Percentiles rank a stretch among this genome's conserved stretches.
Evolutionary conservation across 2,329 filamentous ascomycete genomes (phyloP).

Genomic region (Epichloe elymi): DNA sequence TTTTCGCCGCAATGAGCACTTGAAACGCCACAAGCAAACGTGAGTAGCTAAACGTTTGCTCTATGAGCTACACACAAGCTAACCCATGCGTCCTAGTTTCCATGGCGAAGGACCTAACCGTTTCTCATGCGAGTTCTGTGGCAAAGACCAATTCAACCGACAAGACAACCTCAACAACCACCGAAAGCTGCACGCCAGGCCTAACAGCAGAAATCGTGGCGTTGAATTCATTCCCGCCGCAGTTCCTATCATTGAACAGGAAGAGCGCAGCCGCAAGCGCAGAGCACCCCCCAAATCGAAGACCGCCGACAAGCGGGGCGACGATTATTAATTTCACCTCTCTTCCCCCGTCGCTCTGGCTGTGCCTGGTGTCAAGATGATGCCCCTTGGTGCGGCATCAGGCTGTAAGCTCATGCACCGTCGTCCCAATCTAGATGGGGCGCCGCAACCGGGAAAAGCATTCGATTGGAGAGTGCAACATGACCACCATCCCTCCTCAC

Average conservation of each 20-base stretch:
- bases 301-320: slow-evolving; percentile 17
- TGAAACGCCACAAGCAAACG: slow-evolving; percentile 42
- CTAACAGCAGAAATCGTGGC: slow-evolving; percentile 26
- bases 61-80: neutral
- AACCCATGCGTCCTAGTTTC: slow-evolving; percentile 12
- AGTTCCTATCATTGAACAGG: slow-evolving; percentile 26
- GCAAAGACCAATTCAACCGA: slow-evolving; percentile 28
- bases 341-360: neutral
- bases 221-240: slow-evolving; percentile 27
- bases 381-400: neutral
- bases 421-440: neutral
- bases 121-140: slow-evolving; percentile 29
- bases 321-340: slow-evolving; percentile 15
- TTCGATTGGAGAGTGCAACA: neutral
- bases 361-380: slow-evolving; percentile 2
- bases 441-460: neutral
- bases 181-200: slow-evolving; percentile 26
- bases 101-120: slow-evolving; percentile 27
- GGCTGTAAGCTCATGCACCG: neutral
- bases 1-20: slow-evolving; percentile 40
- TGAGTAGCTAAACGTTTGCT: slow-evolving; percentile 18
- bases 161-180: slow-evolving; percentile 30
- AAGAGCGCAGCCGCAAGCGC: slow-evolving; percentile 27
- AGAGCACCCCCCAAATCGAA: slow-evolving; percentile 26
- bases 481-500: neutral